Conservation (phyloP, 805 yeast genomes). For the Ascoidea tarda region DNA sequence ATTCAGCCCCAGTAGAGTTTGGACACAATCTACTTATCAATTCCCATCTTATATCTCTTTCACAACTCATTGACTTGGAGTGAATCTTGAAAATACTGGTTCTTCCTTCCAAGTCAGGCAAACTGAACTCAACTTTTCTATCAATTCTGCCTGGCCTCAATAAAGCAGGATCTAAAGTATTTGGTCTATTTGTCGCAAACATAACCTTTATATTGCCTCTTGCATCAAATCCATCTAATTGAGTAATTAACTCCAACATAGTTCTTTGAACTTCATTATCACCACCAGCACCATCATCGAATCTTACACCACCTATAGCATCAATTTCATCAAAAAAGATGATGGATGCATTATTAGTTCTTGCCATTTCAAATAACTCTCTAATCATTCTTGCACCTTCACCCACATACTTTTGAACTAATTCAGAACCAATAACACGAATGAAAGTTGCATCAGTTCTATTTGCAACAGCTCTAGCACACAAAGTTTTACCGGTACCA, state of each 20-base stretch:
- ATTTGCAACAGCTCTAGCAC: constrained; percentile 98
- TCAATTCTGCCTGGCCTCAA: constrained; percentile 98
- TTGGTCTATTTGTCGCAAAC: constrained; percentile 99
- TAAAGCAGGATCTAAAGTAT: constrained; percentile 94
- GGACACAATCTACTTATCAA: constrained; percentile 95
- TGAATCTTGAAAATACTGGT: constrained; percentile 97
- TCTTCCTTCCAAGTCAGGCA: constrained; percentile 95
- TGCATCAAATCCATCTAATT: constrained; percentile 96
- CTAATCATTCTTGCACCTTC: constrained; percentile 99
- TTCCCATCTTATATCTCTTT: constrained; percentile 97
- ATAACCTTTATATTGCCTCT: constrained; percentile 98
- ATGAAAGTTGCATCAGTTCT: constrained; percentile 98
- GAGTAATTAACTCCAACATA: constrained; percentile 96
- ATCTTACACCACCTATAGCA: constrained; percentile 99
- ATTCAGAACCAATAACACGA: constrained; percentile 95
- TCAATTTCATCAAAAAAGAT: constrained; percentile 97
- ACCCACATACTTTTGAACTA: constrained; percentile 97
- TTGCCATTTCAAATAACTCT: constrained; percentile 97
- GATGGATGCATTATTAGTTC: constrained; percentile 95
- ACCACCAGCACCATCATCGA: constrained; percentile 99
- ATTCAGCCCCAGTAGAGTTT: constrained; percentile 96
- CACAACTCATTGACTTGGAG: constrained; percentile 95
- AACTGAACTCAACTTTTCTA: constrained; percentile 92
- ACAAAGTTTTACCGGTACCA: constrained; percentile 95
- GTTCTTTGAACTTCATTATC: constrained; percentile 99